phyloP scores from a whole-genome alignment of 257 asterid species.

The Mitragyna speciosa region DNA sequence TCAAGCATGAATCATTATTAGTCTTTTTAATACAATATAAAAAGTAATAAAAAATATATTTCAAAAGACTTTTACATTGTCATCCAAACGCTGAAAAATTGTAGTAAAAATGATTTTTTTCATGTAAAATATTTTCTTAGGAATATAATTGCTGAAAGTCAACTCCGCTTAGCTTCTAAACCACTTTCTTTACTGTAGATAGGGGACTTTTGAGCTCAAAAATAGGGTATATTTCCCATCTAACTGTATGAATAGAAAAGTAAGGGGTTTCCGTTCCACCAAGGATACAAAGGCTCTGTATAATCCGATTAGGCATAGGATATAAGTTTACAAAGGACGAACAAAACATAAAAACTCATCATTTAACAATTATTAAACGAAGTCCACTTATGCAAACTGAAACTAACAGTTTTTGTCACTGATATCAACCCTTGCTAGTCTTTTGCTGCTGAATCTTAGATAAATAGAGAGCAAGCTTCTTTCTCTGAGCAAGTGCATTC shows the following conservation, averaged over 20 bases:
- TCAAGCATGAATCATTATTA: too few relatives aligned
- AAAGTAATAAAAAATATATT: too few relatives aligned
- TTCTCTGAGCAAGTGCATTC: constrained; percentile 21
- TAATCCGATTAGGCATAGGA: neutral
- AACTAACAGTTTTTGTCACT: too few relatives aligned
- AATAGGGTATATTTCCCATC: neutral
- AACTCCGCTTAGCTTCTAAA: neutral
- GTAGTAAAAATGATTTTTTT: too few relatives aligned
- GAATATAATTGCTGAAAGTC: constrained; percentile 3
- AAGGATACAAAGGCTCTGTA: neutral
- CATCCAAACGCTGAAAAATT: too few relatives aligned
- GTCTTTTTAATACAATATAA: too few relatives aligned
- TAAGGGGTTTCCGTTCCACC: neutral
- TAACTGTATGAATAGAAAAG: neutral
- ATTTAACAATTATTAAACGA: too few relatives aligned
- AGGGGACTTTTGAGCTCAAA: neutral
- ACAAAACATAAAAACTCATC: too few relatives aligned
- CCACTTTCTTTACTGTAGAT: neutral
- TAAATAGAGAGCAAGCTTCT: constrained; percentile 31
- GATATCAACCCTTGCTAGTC: too few relatives aligned
- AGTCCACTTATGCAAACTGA: too few relatives aligned
- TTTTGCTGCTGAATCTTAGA: constrained; percentile 11
- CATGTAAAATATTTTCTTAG: too few relatives aligned
- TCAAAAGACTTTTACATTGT: too few relatives aligned
- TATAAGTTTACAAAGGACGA: neutral